These are phyloP conservation scores for Boletus coccyginus DNA, from an alignment of 768 basidiomycete species.

Conservation along the genomic window DNA sequence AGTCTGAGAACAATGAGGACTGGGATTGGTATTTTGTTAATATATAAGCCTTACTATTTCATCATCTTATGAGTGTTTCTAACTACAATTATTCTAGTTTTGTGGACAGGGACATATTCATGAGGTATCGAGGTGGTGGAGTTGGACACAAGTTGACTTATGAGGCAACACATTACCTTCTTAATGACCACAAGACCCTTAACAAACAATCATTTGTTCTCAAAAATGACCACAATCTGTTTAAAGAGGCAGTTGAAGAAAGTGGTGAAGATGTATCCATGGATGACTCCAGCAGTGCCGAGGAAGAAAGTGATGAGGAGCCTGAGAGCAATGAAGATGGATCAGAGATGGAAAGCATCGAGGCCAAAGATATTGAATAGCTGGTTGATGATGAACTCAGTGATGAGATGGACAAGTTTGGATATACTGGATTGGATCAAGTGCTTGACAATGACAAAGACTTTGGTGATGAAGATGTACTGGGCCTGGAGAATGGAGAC, in stretches of 20 bases:
- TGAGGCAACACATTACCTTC: not conserved
- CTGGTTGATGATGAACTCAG: not conserved
- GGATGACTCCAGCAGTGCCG: not conserved
- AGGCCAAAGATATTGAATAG: not conserved
- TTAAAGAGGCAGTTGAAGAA: not conserved
- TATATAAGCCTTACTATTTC: conserved; percentile 23
- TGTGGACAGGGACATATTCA: not conserved
- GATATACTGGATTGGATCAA: not conserved
- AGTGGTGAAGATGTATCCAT: not conserved
- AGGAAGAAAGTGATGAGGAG: not conserved
- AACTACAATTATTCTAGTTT: not conserved
- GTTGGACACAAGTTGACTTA: not conserved
- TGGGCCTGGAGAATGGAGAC: no score
- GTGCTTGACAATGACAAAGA: not conserved
- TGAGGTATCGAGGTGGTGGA: not conserved
- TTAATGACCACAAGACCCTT: not conserved
- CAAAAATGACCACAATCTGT: not conserved
- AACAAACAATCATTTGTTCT: not conserved
- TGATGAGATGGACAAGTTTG: not conserved
- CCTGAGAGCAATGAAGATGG: not conserved
- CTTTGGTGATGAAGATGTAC: not conserved
- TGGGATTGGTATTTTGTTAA: conserved; percentile 35
- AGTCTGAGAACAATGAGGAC: conserved; percentile 24
- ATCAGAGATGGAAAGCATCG: no score
- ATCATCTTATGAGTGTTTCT: no score